Evolutionary conservation across 148 eudicot species (phyloP).

Genomic region (Chenopodium suecicum): DNA sequence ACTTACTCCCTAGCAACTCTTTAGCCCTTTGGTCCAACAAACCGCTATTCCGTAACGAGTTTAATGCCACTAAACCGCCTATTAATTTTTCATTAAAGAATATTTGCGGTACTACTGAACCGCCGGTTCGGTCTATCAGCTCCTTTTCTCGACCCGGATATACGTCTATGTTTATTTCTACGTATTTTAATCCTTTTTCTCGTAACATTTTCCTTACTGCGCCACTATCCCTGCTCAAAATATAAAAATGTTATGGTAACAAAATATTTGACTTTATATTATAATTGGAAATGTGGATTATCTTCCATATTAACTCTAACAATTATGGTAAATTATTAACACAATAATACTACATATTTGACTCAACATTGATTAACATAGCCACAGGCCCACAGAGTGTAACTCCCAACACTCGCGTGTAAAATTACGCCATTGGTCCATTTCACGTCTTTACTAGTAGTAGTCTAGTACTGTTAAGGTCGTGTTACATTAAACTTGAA

Average conservation of each 20-base stretch:
- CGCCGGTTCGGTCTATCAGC: slow-evolving; percentile 57
- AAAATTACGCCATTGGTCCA: too few species aligned
- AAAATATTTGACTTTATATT: neutral
- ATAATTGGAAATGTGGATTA: neutral
- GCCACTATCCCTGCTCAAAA: slow-evolving; percentile 43
- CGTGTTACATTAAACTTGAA: neutral
- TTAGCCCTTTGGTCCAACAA: slow-evolving; percentile 50
- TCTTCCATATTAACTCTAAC: neutral
- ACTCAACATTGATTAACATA: too few species aligned
- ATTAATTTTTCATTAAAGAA: slow-evolving; percentile 82
- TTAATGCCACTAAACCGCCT: slow-evolving; percentile 82
- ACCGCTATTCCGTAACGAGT: slow-evolving; percentile 73
- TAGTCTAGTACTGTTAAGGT: neutral
- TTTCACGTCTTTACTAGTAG: neutral
- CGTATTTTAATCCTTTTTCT: slow-evolving; percentile 55
- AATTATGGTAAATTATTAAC: too few species aligned
- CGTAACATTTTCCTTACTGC: slow-evolving; percentile 72
- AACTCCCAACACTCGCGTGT: too few species aligned
- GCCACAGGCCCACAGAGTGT: too few species aligned
- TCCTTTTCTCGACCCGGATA: slow-evolving; percentile 66
- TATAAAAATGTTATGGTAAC: neutral
- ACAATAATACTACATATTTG: too few species aligned
- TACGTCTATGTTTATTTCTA: slow-evolving; percentile 87
- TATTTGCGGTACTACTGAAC: slow-evolving; percentile 66
- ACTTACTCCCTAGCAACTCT: slow-evolving; percentile 62